Base-by-base conservation (phyloP, 257 asterid genomes). In the Penstemon eatonii region DNA sequence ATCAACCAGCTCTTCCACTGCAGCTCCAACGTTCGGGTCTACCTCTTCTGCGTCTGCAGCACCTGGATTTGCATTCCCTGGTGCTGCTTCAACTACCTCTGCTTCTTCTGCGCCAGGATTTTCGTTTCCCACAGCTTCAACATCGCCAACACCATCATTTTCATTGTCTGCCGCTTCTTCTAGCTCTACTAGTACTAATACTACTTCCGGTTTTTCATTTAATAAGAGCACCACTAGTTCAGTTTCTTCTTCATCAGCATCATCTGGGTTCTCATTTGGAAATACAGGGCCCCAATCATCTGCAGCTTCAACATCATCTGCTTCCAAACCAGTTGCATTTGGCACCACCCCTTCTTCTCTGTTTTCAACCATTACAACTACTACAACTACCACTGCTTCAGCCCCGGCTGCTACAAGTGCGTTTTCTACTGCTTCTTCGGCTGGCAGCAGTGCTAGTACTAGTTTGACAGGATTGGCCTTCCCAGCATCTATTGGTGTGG, bases 281-380 rank as follows among this genome's bases (percentile, higher is more conserved):
- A 77, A 74, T 54, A 36, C 86, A n/a, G 80, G 69, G 57, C 70
- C 73, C 69, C 78, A 77, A 5, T 67, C 85, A 60, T 51, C 92
- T 39, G 65, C 89, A 6, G 13, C 67, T 55, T 51, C 76, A n/a
- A 7, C 81, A 1, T 12, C 86, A 7, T 19, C 90, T 41, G 41
- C 79, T 61, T 80, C 83, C 8, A 78, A 59, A 36, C 68, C 80
- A 46, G 42, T 62, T 71, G 65, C 76, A 51, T 77, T 82, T 73
- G 80, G 83, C n/a, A 65, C 81, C 52, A 72, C 77, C 57, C 75
- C 89, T 62, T 78, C 88, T 8, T 13, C 89, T 55, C 74, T 83
- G 73, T 86, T 80, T 79, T 80, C 92, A 7, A 76, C 92, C 38
- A 83, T 76, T 67, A 77, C 87, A n/a, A 67, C 97, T 25, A 69